phyloP scores from a whole-genome alignment of 2,329 filamentous ascomycete genomes.

The Saccharata proteae region DNA sequence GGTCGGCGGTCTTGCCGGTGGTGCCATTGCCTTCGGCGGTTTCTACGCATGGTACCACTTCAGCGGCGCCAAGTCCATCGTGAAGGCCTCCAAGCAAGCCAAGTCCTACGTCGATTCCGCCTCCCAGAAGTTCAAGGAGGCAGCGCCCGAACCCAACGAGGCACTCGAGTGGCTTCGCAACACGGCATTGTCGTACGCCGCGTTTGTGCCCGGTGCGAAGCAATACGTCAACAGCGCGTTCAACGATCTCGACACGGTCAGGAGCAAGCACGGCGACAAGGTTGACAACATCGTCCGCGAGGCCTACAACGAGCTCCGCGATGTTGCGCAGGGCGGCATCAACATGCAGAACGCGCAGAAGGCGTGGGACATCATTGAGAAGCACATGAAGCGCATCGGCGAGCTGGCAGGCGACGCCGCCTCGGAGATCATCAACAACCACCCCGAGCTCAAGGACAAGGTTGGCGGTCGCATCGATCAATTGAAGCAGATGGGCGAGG shows the following conservation, averaged over 20 bases:
- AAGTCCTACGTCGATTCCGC: conserved; percentile 49
- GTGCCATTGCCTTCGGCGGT: conserved; percentile 32
- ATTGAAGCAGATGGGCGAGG: conserved; percentile 55
- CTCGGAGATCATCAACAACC: conserved; percentile 57
- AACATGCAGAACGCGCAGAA: conserved; percentile 50
- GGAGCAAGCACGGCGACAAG: conserved; percentile 55
- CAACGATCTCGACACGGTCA: conserved; percentile 56
- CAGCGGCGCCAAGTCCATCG: conserved; percentile 37
- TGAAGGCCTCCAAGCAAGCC: conserved; percentile 41
- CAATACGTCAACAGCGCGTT: conserved; percentile 58
- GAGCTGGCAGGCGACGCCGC: conserved; percentile 51
- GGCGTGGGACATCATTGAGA: conserved; percentile 50
- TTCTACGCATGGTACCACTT: conserved; percentile 43
- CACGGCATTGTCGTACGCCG: conserved; percentile 56
- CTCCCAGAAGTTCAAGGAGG: conserved; percentile 47
- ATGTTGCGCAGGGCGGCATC: conserved; percentile 45
- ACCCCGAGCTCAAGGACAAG: conserved; percentile 61
- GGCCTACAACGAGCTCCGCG: conserved; percentile 55
- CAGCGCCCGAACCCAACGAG: conserved; percentile 54
- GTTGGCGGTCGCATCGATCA: conserved; percentile 56
- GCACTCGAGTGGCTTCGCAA: conserved; percentile 54
- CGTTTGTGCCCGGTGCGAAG: conserved; percentile 59
- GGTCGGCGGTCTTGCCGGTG: conserved; percentile 39
- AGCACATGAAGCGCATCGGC: conserved; percentile 47
- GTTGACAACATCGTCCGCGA: conserved; percentile 56